Conservation (phyloP, 768 basidiomycete genomes). For the Termitomyces sp. region DNA sequence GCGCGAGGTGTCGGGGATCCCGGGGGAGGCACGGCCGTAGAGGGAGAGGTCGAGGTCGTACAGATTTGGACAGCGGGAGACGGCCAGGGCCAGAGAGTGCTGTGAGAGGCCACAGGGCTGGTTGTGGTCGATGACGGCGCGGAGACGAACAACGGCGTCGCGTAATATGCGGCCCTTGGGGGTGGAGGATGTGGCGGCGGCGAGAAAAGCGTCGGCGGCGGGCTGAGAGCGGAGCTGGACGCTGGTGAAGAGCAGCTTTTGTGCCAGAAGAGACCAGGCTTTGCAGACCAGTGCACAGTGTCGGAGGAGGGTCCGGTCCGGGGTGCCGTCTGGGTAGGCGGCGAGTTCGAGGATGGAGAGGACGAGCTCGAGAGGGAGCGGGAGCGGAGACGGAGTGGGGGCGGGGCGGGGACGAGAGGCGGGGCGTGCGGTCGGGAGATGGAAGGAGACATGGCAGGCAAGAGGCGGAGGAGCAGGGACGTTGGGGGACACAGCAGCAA, state of each 20-base stretch:
- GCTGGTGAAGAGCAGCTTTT: slow-evolving; percentile 59
- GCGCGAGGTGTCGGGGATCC: slow-evolving; percentile 36
- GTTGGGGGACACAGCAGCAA: neutral
- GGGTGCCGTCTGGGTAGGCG: slow-evolving; percentile 31
- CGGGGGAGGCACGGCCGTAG: slow-evolving; percentile 54
- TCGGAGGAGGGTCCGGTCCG: slow-evolving; percentile 39
- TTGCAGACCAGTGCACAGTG: slow-evolving; percentile 62
- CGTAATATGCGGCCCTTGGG: slow-evolving; percentile 46
- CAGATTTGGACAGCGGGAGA: slow-evolving; percentile 58
- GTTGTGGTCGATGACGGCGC: slow-evolving; percentile 61
- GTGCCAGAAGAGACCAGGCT: slow-evolving; percentile 61
- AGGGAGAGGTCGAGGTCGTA: slow-evolving; percentile 51
- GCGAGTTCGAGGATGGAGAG: slow-evolving; percentile 60
- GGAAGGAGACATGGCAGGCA: slow-evolving; percentile 36
- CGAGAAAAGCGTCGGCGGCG: slow-evolving; percentile 51
- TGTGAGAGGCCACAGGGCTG: slow-evolving; percentile 57
- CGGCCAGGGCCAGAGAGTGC: slow-evolving; percentile 53
- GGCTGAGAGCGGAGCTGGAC: slow-evolving; percentile 51
- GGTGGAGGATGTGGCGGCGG: slow-evolving; percentile 44
- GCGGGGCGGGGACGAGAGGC: slow-evolving; percentile 14
- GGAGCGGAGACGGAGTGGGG: slow-evolving; percentile 17
- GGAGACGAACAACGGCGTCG: slow-evolving; percentile 50
- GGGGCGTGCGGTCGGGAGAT: slow-evolving; percentile 26
- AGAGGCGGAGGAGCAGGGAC: slow-evolving; percentile 9
- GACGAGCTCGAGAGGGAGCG: slow-evolving; percentile 61